These are phyloP conservation scores for Zymoseptoria tritici DNA, from an alignment of 2,329 filamentous ascomycete species.

Conservation along the genomic window DNA sequence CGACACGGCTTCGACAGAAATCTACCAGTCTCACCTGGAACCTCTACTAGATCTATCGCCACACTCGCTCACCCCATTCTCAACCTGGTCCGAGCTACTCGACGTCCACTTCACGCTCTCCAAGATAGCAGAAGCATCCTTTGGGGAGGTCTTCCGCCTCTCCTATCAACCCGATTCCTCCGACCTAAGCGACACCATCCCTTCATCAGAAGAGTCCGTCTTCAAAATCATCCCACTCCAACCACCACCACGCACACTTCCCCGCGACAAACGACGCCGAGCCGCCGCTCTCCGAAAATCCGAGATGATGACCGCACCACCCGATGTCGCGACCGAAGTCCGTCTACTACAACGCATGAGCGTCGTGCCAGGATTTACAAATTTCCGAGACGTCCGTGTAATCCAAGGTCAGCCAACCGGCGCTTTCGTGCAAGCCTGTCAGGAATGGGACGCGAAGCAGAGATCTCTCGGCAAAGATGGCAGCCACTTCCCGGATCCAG, in stretches of 20 bases:
- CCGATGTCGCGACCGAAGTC: slow-evolving; percentile 41
- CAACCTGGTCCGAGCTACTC: slow-evolving; percentile 36
- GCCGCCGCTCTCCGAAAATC: slow-evolving; percentile 38
- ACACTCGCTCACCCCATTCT: slow-evolving; percentile 32
- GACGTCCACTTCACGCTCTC: slow-evolving; percentile 42
- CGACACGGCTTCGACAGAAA: background rate
- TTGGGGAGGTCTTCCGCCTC: slow-evolving; percentile 58
- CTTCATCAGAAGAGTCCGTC: slow-evolving; percentile 37
- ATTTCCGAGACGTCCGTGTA: slow-evolving; percentile 52
- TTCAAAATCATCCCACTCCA: slow-evolving; percentile 40
- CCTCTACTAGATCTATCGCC: slow-evolving; percentile 24
- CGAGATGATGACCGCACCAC: slow-evolving; percentile 38
- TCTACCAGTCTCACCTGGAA: slow-evolving; percentile 22
- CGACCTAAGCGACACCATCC: slow-evolving; percentile 3
- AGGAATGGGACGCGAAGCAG: slow-evolving; percentile 36
- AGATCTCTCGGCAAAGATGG: slow-evolving; percentile 32
- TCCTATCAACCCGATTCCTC: slow-evolving; percentile 27
- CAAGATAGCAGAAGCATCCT: slow-evolving; percentile 60
- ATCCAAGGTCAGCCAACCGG: slow-evolving; percentile 49
- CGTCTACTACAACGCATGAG: slow-evolving; percentile 51
- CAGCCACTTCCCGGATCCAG: slow-evolving; percentile 51
- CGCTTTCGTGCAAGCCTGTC: slow-evolving; percentile 43
- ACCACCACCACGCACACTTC: slow-evolving; percentile 34
- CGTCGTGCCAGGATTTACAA: slow-evolving; percentile 54
- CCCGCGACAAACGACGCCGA: slow-evolving; percentile 42